Evolutionary conservation across 2,329 filamentous ascomycete genomes (phyloP).

Genomic region (Arthrobotrys sinensis): DNA sequence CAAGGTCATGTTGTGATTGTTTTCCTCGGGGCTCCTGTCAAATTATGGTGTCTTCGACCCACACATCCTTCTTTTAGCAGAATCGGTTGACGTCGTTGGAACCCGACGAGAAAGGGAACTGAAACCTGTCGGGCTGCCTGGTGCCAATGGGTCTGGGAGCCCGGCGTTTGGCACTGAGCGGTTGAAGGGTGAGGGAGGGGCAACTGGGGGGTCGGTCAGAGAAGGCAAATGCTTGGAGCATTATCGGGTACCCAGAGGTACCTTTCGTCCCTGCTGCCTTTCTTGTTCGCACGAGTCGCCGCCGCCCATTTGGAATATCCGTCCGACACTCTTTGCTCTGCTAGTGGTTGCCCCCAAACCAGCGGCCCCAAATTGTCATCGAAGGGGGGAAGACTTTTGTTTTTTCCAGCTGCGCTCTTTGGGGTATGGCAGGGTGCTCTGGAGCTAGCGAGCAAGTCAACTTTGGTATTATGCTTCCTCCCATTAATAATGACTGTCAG

Average conservation of each 20-base stretch:
- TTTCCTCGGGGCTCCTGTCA: constrained; percentile 53
- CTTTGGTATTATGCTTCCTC: constrained; percentile 50
- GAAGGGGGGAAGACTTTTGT: constrained; percentile 45
- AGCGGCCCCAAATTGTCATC: constrained; percentile 35
- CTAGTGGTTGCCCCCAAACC: constrained; percentile 54
- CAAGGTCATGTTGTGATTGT: constrained; percentile 42
- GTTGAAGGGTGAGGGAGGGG: constrained; percentile 20
- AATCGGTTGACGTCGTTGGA: constrained; percentile 59
- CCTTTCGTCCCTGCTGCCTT: constrained; percentile 50
- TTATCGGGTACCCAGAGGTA: constrained; percentile 53
- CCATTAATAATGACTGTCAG: constrained; percentile 59
- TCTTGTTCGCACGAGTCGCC: constrained; percentile 53
- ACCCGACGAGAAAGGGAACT: constrained; percentile 59
- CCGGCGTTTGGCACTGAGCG: constrained; percentile 31
- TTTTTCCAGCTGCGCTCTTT: constrained; percentile 60
- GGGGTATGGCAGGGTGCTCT: constrained; percentile 41
- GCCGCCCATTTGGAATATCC: constrained; percentile 61
- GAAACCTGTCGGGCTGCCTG: constrained; percentile 58
- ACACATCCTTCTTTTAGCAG: constrained; percentile 45
- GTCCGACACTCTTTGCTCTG: constrained; percentile 52
- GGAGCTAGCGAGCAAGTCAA: constrained; percentile 54
- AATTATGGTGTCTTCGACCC: constrained; percentile 50
- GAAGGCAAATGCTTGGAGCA: constrained; percentile 50
- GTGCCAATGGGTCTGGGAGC: constrained; percentile 54
- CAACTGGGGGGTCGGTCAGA: constrained; percentile 17